Evolutionary conservation across 1,284 basidiomycete genomes (phyloP), one percentile per base, ranked within the genome.

Genomic region (Moesziomyces parantarcticus): DNA sequence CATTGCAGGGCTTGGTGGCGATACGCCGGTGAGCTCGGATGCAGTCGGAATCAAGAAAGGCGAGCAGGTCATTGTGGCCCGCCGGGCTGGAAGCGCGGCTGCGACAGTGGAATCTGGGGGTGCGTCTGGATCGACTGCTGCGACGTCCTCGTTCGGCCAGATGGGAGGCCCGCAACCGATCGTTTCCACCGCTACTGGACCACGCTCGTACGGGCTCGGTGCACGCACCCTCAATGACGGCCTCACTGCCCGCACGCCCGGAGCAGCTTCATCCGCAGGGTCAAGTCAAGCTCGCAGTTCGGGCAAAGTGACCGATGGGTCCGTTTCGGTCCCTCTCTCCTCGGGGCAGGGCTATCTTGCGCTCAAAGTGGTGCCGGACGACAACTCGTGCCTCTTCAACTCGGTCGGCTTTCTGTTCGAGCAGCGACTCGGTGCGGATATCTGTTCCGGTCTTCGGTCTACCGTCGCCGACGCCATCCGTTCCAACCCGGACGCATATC

Each of bases 321-420:
- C 45, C 23, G 52, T 74, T 7, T 47, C 59, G 0, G 36, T 66
- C 22, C 34, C 58, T 2, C 49, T 74, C 5, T 18, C 58, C 5
- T 63, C 52, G 9, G 39, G 39, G 5, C 58, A 52, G 5, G 50
- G 48, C 2, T 39, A 26, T 2, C 56, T 78, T 1, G 46, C 63
- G 3, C 60, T 78, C 25, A 65, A 69, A 53, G 50, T 68, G 1
- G 75, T 80, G 6, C 76, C 76, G 0, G 78, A 80, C 52, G 78
- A 80, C 60, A 80, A 80, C 36, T 67, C 68, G 9, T 80, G 78
- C 23, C 63, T 80, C 1, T 80, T 77, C 64, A 64, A 75, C 56
- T 61, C 72, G 11, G 39, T 78, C 16, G 57, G 58, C 26, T 61
- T 51, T 34, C 51, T 76, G 26, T 54, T 71, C 42, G 23, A 59